Evolutionary conservation across 1,139 yeast species (phyloP), one percentile per base, ranked within the genome.

Genomic region (Geotrichum macrosporum): DNA sequence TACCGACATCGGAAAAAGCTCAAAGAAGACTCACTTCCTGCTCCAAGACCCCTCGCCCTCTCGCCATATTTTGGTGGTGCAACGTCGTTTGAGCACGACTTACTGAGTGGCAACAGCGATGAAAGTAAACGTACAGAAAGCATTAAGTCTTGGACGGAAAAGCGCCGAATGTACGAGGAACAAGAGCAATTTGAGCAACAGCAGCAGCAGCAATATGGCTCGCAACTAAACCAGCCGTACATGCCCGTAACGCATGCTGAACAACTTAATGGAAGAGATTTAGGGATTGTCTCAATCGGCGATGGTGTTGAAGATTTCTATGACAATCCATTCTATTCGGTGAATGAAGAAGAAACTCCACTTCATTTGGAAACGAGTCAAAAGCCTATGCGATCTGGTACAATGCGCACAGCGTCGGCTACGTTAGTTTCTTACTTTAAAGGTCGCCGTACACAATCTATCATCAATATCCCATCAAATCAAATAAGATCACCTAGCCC

Each of bases 101-200:
- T 41, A 31, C 36, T 31, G 13, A 36, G 30, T 15, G 27, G 44
- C 5, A 36, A 38, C 19, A 43, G 38, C 26, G 42, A 50, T n/a
- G 47, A 37, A 6, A 51, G 50, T 16, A 44, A 50, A 9, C 60
- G 58, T 19, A 50, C 58, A 5, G 55, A 55, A 3, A 58, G 62
- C 8, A 59, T 61, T 24, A 53, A 53, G 13, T 61, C 64, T 2
- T 61, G 65, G 65, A 57, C 53, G 21, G 63, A 60, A 51, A 61
- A 61, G 50, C 53, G 60, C 12, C 53, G 53, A 6, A 42, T 48
- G 35, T 57, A 52, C 33, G 61, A 57, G 29, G 53, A 51, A 19
- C 45, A 41, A 10, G 49, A 46, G 20, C 37, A 41, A 15, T 34
- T 41, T 19, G 42, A 41, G 33, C n/a, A n/a, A n/a, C 45, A 41